Evolutionary conservation across 352 stramenopile species (phyloP), one percentile per base, ranked within the genome.

Genomic region (Phytophthora pinifolia): DNA sequence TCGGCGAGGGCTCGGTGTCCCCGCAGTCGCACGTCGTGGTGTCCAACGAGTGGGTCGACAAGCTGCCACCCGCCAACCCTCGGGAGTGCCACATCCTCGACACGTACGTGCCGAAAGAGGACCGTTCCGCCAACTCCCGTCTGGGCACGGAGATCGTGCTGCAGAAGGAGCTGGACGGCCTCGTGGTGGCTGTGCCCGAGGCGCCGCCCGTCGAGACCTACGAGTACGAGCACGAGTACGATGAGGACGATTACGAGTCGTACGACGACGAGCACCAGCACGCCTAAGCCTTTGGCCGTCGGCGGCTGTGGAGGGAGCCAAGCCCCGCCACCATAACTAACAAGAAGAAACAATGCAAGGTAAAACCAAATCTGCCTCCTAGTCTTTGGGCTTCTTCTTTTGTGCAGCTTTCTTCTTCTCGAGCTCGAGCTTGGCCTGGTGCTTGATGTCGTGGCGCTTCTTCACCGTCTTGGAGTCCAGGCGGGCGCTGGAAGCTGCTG

Each of bases 141-240:
- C 67, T 96, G 22, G 86, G 80, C 20, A 94, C 84, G 46, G 84
- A 93, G 78, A 94, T 96, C 62, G 66, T 94, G 32, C 69, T 96
- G 71, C 70, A 77, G 46, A 91, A 94, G 68, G 78, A 84, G 45
- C 74, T 96, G 59, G 76, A 96, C 63, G 86, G 86, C n/a, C 70
- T 96, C 34, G 84, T 96, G 22, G 82, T 96, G 58, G 84, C 83
- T 17, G 86, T 96, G 51, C 86, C 86, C 4, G 86, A 96, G 66
- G 79, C 79, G 31, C 80, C 83, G 29, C 86, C 84, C 20, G 76
- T 94, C 34, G 84, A 94, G 62, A 90, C 74, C 31, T 96, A 89
- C 68, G 46, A 75, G 65, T 96, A 96, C 70, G 69, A 77, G 29
- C 85, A 96, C 63, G 74, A 93, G 69, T 96, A 87, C 64, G 86